These are phyloP conservation scores for Penstemon barbatus DNA, from an alignment of 257 asterid species.

Conservation along the genomic window DNA sequence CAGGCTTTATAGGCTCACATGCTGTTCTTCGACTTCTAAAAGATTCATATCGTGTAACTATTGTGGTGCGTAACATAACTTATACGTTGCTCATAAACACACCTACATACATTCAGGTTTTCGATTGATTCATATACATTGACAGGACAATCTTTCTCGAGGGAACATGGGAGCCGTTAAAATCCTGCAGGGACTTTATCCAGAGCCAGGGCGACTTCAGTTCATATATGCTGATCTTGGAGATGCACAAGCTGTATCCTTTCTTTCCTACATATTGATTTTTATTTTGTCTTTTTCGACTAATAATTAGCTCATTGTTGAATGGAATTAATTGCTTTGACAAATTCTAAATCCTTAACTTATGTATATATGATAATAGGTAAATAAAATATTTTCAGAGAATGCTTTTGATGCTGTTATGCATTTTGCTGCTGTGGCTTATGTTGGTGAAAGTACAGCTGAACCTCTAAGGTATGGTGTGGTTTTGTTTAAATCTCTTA, in stretches of 20 bases:
- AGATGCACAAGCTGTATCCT: constrained; percentile 74
- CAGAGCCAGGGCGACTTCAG: constrained; percentile 83
- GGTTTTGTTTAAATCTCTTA: not conserved
- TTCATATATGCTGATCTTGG: constrained; percentile 84
- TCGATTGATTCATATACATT: not conserved
- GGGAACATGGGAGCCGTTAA: constrained; percentile 90
- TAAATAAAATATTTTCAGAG: constrained; percentile 50
- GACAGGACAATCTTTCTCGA: constrained; percentile 78
- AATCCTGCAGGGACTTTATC: constrained; percentile 63
- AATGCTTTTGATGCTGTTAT: constrained; percentile 86
- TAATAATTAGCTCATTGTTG: not conserved
- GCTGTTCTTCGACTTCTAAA: constrained; percentile 78
- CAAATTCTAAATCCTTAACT: constrained; percentile 29
- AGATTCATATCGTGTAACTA: constrained; percentile 87
- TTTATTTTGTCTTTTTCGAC: not conserved
- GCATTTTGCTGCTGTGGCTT: constrained; percentile 93
- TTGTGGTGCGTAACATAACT: constrained; percentile 53
- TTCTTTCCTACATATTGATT: not conserved
- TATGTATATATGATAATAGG: constrained; percentile 36
- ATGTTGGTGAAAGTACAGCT: constrained; percentile 84
- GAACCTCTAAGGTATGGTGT: constrained; percentile 61
- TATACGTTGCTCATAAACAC: not conserved
- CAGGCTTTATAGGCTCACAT: constrained; percentile 93
- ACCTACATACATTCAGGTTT: too few species aligned
- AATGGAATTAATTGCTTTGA: not conserved